Evolutionary conservation across 345 rosid species (phyloP), one percentile per base, ranked within the genome.

Genomic region (Jatropha curcas): DNA sequence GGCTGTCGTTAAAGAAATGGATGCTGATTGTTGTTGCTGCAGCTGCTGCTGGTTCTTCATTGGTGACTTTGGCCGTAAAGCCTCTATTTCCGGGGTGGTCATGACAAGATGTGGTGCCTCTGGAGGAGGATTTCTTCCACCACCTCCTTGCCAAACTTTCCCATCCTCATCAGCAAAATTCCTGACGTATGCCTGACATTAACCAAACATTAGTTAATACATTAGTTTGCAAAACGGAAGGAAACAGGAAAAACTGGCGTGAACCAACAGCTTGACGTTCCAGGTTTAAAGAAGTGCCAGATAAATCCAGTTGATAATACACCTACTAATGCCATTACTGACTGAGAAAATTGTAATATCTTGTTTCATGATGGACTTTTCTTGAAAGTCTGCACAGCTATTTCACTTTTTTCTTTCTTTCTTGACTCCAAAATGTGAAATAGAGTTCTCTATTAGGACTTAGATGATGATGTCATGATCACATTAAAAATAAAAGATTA

Each of bases 111-210:
- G 99, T 27, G 94, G 86, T 33, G 98, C 92, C 12, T 89, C 98
- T 1, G 97, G 97, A 24, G 93, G 99, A 1, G 98, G 98, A 72
- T 95, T 92, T 76, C 98, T 81, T 22, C 99, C 99, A 60, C 98
- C 96, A 20, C 96, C 99, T 66, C 98, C 98, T 90, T 90, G 99
- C 98, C 98, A 95, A 41, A 93, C 93, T 77, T 90, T 93, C 61
- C 99, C 98, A 60, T 95, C 99, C 82, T 88, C 90, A 84, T 95
- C 98, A 9, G 89, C 79, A 24, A 95, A 95, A 82, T 82, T 92
- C 76, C 78, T 88, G 45, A 69, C 63, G 76, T 86, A 95, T 19
- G 93, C 82, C 99, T 95, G 89, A 41, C 71, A 70, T 56, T 62
- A 60, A 56, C 53, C 81, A 64, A 73, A 30, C 53, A 4, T 64